Evolutionary conservation across 164 flowering plant species (phyloP).

Genomic region (Warburgia ugandensis): DNA sequence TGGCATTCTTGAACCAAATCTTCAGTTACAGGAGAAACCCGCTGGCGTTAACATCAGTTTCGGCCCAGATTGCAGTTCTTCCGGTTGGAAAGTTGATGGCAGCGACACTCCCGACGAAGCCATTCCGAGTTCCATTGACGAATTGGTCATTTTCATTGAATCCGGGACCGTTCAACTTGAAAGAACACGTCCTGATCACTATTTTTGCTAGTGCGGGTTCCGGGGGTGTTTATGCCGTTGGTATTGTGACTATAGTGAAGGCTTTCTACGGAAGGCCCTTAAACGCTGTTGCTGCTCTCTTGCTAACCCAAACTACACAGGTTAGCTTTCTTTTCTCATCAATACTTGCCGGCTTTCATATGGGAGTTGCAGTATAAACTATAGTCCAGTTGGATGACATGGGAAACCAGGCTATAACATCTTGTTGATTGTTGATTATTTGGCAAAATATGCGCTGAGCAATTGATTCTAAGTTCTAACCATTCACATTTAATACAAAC

Average conservation of each 20-base stretch:
- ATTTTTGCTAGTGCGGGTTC: constrained; percentile 10
- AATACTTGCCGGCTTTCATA: too few species aligned
- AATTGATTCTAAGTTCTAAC: too few species aligned
- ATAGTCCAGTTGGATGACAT: too few species aligned
- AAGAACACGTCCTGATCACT: constrained; percentile 15
- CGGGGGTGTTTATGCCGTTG: constrained; percentile 1
- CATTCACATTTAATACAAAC: too few species aligned
- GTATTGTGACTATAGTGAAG: constrained; percentile 5
- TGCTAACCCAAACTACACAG: constrained; percentile 9
- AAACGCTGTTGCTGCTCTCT: constrained; percentile 3
- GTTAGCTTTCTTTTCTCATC: background rate
- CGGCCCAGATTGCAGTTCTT: constrained; percentile 9
- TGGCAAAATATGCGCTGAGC: too few species aligned
- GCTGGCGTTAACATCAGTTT: constrained; percentile 1
- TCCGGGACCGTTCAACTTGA: constrained; percentile 16
- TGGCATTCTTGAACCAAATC: constrained; percentile 9
- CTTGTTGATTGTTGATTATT: background rate
- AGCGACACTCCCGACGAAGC: constrained; percentile 4
- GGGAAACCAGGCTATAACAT: too few species aligned
- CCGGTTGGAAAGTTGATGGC: constrained; percentile 12
- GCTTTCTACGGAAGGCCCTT: constrained; percentile 2
- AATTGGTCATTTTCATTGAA: constrained; percentile 9
- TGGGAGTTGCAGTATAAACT: too few species aligned
- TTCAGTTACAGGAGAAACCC: constrained; percentile 5
- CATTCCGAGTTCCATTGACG: background rate